Conservation (phyloP, 169 alveolate species). For the Ichthyophthirius multifiliis region DNA sequence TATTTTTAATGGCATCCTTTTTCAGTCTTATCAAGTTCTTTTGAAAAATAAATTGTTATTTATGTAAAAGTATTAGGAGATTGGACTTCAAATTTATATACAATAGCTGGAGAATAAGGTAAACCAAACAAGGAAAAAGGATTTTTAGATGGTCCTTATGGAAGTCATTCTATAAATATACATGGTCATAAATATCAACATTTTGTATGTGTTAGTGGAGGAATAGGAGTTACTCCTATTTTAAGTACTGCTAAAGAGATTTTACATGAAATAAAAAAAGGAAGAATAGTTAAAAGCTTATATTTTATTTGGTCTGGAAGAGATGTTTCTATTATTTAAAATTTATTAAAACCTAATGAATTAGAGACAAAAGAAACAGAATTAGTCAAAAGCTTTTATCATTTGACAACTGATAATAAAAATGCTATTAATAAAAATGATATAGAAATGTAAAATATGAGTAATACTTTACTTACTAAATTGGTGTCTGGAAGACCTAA, state of each 20-base stretch:
- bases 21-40: not conserved
- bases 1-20: slow-evolving; percentile 9
- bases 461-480: too few relatives aligned
- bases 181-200: not conserved
- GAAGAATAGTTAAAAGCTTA: not conserved
- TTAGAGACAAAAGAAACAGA: too few relatives aligned
- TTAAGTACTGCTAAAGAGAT: not conserved
- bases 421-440: too few relatives aligned
- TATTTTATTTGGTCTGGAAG: not conserved
- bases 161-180: not conserved
- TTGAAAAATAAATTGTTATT: not conserved
- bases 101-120: not conserved
- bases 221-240: slow-evolving; percentile 1
- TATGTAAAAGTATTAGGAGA: not conserved
- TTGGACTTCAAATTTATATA: not conserved
- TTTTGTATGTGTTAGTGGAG: not conserved
- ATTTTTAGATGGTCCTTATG: not conserved
- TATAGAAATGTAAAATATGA: too few relatives aligned
- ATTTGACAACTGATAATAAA: too few relatives aligned
- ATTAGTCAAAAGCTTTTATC: too few relatives aligned
- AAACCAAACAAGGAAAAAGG: not conserved
- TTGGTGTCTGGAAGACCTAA: not conserved
- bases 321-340: not conserved
- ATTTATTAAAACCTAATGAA: not conserved
- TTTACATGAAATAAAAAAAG: not conserved